Evolutionary conservation across 768 basidiomycete genomes (phyloP).

Genomic region (Phylloporus rhodoxanthus): DNA sequence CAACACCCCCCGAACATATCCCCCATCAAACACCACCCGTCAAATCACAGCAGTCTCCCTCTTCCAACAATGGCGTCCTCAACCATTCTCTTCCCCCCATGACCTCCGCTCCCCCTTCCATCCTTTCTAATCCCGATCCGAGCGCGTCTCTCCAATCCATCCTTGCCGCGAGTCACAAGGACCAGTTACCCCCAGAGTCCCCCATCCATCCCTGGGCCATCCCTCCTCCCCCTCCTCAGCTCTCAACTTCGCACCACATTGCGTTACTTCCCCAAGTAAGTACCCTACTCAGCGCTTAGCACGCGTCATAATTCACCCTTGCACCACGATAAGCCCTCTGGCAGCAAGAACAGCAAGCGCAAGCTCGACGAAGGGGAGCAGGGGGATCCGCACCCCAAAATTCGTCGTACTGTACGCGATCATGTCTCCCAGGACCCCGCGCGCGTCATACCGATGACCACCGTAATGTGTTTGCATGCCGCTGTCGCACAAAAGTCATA

Average conservation of each 20-base stretch:
- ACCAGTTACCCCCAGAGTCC: constrained; percentile 25
- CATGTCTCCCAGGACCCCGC: constrained; percentile 71
- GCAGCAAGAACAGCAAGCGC: constrained; percentile 56
- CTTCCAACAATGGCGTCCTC: constrained; percentile 23
- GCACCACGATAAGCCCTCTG: constrained; percentile 22
- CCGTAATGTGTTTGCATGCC: constrained; percentile 84
- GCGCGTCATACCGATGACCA: constrained; percentile 83
- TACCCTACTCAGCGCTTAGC: constrained; percentile 23
- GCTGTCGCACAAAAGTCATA: constrained; percentile 96
- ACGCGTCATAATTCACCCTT: constrained; percentile 23
- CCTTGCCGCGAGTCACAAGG: constrained; percentile 31
- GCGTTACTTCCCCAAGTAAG: constrained; percentile 38
- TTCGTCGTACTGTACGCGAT: constrained; percentile 78
- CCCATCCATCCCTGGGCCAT: constrained; percentile 38
- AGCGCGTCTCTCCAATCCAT: constrained; percentile 38
- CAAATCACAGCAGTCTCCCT: constrained; percentile 21
- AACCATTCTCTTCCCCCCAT: constrained; percentile 28
- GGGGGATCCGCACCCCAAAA: constrained; percentile 66
- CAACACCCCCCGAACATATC: constrained; percentile 23
- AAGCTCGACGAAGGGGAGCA: constrained; percentile 63
- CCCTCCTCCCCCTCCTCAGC: constrained; percentile 26
- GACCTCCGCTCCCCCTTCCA: constrained; percentile 26
- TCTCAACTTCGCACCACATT: constrained; percentile 25
- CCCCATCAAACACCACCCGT: constrained; percentile 30
- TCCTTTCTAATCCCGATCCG: constrained; percentile 35